Evolutionary conservation across 1,284 basidiomycete genomes (phyloP).

Genomic region (Cryptococcus sp.): DNA sequence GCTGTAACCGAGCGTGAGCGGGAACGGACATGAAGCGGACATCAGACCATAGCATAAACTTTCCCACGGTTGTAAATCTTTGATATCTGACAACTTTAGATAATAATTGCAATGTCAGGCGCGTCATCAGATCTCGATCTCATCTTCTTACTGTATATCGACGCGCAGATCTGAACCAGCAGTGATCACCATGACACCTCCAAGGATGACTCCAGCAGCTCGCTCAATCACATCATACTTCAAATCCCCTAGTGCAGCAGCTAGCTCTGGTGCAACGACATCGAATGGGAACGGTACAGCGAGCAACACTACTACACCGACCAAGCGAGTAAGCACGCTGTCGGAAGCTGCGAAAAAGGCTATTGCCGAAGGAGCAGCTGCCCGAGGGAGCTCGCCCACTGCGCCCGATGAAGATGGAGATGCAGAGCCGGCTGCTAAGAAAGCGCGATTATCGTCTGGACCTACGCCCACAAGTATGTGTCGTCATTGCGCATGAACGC

Average conservation of each 20-base stretch:
- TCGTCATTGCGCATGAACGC: background rate
- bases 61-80: slow-evolving; percentile 1
- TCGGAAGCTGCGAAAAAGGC: slow-evolving; percentile 31
- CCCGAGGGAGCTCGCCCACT: background rate
- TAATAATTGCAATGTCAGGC: slow-evolving; percentile 17
- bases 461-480: slow-evolving; percentile 6
- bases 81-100: background rate
- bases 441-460: slow-evolving; percentile 3
- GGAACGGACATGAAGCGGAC: no score
- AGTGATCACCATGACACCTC: slow-evolving; percentile 25
- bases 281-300: background rate
- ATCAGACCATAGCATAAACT: background rate
- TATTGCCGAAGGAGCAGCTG: slow-evolving; percentile 21
- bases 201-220: slow-evolving; percentile 4
- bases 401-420: background rate
- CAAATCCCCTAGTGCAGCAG: slow-evolving; percentile 15
- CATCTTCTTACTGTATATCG: background rate
- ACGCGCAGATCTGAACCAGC: no score
- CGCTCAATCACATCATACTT: slow-evolving; percentile 33
- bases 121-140: slow-evolving; percentile 13
- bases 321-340: slow-evolving; percentile 10
- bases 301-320: slow-evolving; percentile 5
- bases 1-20: background rate
- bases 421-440: slow-evolving; percentile 14
- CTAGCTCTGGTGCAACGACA: background rate